A percentile compares a stretch with the other conserved stretches of the same genome.
Conservation (phyloP, 2,329 filamentous ascomycete genomes). For the Apiospora malaysiana region DNA sequence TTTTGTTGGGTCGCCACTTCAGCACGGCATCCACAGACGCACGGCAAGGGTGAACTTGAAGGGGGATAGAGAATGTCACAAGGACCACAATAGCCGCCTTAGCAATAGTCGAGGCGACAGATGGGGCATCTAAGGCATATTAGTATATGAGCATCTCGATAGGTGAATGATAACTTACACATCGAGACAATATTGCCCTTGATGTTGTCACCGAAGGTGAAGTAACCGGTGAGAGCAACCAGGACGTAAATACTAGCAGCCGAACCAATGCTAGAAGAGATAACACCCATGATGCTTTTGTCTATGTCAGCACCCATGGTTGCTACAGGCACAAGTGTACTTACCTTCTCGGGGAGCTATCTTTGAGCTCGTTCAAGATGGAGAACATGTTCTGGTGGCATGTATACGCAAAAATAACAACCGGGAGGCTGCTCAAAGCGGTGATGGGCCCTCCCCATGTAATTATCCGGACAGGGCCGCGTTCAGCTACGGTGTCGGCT, state of each 20-base stretch:
- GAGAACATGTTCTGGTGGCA: conserved; percentile 99
- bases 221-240: conserved; percentile 92
- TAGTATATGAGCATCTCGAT: neutral
- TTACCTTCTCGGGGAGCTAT: conserved; percentile 72
- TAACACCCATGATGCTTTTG: conserved; percentile 76
- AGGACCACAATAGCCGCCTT: conserved; percentile 95
- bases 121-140: conserved; percentile 63
- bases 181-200: conserved; percentile 93
- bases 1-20: conserved; percentile 78
- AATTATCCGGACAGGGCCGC: conserved; percentile 77
- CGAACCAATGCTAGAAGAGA: conserved; percentile 83
- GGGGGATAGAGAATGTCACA: conserved; percentile 93
- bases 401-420: conserved; percentile 99
- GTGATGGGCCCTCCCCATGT: conserved; percentile 80
- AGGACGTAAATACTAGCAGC: conserved; percentile 88
- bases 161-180: conserved; percentile 61
- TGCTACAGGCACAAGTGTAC: neutral
- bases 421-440: conserved; percentile 84
- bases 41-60: conserved; percentile 94
- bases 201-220: conserved; percentile 91
- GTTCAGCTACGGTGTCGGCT: conserved; percentile 75
- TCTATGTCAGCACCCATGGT: conserved; percentile 26
- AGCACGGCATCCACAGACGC: conserved; percentile 95
- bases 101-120: conserved; percentile 85
- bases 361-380: conserved; percentile 90